Base-by-base conservation (phyloP, 768 basidiomycete genomes). In the Lactifluus hygrophoroides region DNA sequence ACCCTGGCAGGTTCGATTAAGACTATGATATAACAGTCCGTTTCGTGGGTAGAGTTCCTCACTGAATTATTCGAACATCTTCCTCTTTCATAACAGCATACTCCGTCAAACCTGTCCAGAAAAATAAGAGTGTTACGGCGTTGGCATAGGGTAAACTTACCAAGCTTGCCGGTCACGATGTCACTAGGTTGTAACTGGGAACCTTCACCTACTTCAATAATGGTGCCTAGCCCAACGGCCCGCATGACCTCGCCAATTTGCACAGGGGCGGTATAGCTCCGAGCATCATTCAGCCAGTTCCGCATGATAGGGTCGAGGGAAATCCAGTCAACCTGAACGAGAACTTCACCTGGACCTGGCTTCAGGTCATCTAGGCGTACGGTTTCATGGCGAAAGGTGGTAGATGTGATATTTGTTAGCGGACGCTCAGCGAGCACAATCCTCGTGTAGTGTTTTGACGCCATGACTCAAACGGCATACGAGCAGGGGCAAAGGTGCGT, bases 301-400 rank as follows among this genome's bases (percentile, higher is more conserved):
- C 92, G 79, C 90, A 93, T 91, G 0, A 90, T 89, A 16, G 94
- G 92, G 66, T 96, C 94, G 63, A 96, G 69, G 30, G 84, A 85
- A 28, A 92, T 66, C 76, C 85, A 94, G 50, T 84, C 83, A 55
- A 88, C 82, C 68, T 82, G 79, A n/a, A 97, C 81, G 45, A 94
- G 75, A 9, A 83, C 82, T 61, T 87, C 76, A n/a, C 72, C 69
- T 23, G 71, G 64, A 2, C 76, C 77, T 5, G 83, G 77, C 66
- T 78, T 78, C 51, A 89, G 74, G 62, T 77, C n/a, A n/a, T 73
- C 61, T 80, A 78, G 2, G 81, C n/a, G 75, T 16, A 77, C 67
- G 1, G 73, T 69, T 70, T 87, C 84, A 0, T 72, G 76, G 44
- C 80, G 77, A 74, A 95, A 94, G 0, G 91, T 94, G 50, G 78